A percentile compares a stretch with the other conserved stretches of the same genome.
Conservation (phyloP, 2,329 filamentous ascomycete species). For the Colletotrichum sp. region DNA sequence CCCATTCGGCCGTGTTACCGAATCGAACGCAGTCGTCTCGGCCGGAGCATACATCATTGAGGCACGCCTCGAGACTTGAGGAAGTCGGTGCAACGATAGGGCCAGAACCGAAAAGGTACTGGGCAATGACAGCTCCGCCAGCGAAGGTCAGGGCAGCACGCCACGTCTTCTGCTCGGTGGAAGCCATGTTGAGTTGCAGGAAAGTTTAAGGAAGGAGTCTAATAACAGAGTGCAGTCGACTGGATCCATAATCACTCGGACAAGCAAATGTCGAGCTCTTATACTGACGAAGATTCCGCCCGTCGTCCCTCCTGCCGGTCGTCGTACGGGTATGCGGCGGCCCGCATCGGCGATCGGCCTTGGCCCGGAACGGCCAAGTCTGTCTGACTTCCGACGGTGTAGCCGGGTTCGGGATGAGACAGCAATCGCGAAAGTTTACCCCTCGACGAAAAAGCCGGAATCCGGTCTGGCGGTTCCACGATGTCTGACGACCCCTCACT, state of each 20-base stretch:
- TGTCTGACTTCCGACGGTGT: background rate
- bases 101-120: background rate
- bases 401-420: background rate
- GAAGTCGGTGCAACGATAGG: background rate
- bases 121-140: background rate
- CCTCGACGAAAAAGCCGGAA: background rate
- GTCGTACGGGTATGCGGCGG: background rate
- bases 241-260: too few relatives aligned
- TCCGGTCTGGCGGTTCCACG: background rate
- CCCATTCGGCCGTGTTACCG: constrained; percentile 44
- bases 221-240: background rate
- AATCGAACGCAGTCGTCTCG: constrained; percentile 48
- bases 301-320: background rate
- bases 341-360: background rate
- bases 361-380: background rate
- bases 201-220: background rate
- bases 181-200: background rate
- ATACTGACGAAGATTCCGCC: background rate
- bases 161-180: background rate
- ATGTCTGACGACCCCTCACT: background rate
- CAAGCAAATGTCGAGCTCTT: background rate
- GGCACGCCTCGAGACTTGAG: constrained; percentile 43
- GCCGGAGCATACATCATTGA: constrained; percentile 49
- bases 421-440: background rate
- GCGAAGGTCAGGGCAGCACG: background rate